A percentile compares a stretch with the other conserved stretches of the same genome.
Conservation (phyloP, 2,329 filamentous ascomycete species). For the Beauveria varroae region DNA sequence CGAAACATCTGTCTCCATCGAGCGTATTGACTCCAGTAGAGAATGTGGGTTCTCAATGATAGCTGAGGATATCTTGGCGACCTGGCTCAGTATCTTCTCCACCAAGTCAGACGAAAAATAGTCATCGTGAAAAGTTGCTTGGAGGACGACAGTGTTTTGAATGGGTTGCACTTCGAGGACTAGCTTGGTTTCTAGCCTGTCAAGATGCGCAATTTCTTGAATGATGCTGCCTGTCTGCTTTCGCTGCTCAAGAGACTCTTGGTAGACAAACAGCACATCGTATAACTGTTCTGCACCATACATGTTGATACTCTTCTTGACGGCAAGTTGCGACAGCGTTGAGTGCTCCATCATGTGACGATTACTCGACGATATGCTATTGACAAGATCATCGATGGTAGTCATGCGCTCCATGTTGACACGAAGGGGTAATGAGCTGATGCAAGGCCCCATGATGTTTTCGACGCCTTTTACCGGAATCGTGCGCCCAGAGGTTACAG, state of each 20-base stretch:
- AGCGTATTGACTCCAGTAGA: background rate
- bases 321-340: constrained; percentile 57
- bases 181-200: constrained; percentile 69
- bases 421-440: constrained; percentile 68
- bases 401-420: constrained; percentile 45
- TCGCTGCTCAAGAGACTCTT: constrained; percentile 55
- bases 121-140: constrained; percentile 40
- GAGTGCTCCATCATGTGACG: constrained; percentile 58
- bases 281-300: constrained; percentile 55
- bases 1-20: background rate
- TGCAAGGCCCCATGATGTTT: constrained; percentile 68
- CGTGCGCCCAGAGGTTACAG: constrained; percentile 74
- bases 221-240: constrained; percentile 30
- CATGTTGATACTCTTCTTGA: constrained; percentile 54
- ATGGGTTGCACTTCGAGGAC: constrained; percentile 69
- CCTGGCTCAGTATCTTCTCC: constrained; percentile 49
- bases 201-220: constrained; percentile 50
- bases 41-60: constrained; percentile 21
- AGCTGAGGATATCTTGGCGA: constrained; percentile 42
- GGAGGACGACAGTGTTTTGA: constrained; percentile 31
- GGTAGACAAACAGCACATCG: constrained; percentile 76
- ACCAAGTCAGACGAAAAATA: constrained; percentile 48
- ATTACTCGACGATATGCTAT: constrained; percentile 56
- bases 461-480: constrained; percentile 65
- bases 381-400: constrained; percentile 53